Evolutionary conservation across 2,329 filamentous ascomycete species (phyloP).

Genomic region (Beauveria australis): DNA sequence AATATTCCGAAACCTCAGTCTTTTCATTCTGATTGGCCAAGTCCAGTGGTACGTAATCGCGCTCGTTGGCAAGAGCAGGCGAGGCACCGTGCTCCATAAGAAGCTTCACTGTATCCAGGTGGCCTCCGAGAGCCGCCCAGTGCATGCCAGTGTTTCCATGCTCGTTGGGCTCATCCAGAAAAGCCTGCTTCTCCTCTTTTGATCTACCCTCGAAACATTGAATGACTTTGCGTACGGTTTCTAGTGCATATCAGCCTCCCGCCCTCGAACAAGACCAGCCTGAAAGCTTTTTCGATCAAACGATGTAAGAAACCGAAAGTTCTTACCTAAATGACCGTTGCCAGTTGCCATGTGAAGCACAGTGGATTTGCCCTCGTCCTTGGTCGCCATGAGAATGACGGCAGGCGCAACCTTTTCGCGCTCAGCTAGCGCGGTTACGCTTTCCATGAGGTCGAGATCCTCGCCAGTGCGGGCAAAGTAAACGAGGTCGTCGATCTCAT

Average conservation of each 20-base stretch:
- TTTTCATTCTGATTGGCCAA: slow-evolving; percentile 64
- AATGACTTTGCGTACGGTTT: slow-evolving; percentile 36
- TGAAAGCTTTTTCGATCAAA: not conserved
- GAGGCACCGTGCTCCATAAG: slow-evolving; percentile 72
- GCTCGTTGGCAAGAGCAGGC: slow-evolving; percentile 69
- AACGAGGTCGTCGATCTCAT: slow-evolving; percentile 84
- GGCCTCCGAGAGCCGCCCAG: slow-evolving; percentile 87
- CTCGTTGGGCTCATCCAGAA: slow-evolving; percentile 63
- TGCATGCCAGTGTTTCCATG: slow-evolving; percentile 88
- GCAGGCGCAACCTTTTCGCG: slow-evolving; percentile 51
- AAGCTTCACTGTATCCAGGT: slow-evolving; percentile 69
- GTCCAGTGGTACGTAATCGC: slow-evolving; percentile 73
- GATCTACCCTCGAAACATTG: slow-evolving; percentile 32
- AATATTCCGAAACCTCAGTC: slow-evolving; percentile 55
- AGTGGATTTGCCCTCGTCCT: slow-evolving; percentile 69
- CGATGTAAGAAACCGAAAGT: fast-evolving
- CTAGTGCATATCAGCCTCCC: slow-evolving; percentile 22
- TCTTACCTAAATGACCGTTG: slow-evolving; percentile 73
- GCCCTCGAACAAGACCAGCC: not conserved
- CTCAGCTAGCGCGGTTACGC: slow-evolving; percentile 51
- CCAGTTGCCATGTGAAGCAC: slow-evolving; percentile 87
- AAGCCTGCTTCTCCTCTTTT: slow-evolving; percentile 36
- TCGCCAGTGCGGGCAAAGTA: slow-evolving; percentile 80
- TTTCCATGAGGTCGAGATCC: slow-evolving; percentile 53
- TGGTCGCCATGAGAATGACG: slow-evolving; percentile 61